Base-by-base conservation (phyloP, 2,329 filamentous ascomycete genomes). In the Coniosporium uncinatum region DNA sequence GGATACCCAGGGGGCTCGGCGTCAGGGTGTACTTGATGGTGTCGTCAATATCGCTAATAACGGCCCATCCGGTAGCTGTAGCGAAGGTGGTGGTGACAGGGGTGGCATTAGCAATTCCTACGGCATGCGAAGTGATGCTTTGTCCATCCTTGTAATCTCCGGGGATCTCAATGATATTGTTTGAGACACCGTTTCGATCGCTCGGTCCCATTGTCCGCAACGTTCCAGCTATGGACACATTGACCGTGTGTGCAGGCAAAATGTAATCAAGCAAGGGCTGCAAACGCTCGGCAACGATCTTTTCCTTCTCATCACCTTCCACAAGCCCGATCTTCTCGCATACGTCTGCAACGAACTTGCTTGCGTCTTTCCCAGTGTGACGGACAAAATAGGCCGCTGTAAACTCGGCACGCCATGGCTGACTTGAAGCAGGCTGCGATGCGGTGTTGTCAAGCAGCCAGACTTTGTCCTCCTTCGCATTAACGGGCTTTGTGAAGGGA, bases 361-460 rank as follows among this genome's bases (percentile, higher is more conserved):
- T 76, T 2, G 89, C 63, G 45, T 80, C 75, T 45, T 76, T 75
- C 32, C 84, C 82, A 4, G 81, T 78, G 51, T 86, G 71, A 53
- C 81, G 80, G 48, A 84, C 78, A 52, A 96, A 95, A 43, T 88
- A 86, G 35, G 85, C 87, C 2, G 85, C 79, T 0, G 95, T 81
- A 46, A 90, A 89, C 57, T 96, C 88, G 20, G 85, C 85, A 54
- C 86, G 74, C 88, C 89, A 96, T 53, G 44, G 64, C 68, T 63
- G 59, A 35, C 48, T 45, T 46, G 58, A 56, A 40, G 56, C 39
- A 19, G 59, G 52, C 45, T 79, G 78, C 58, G 84, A 91, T 4
- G 89, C 90, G 3, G 86, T 91, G 55, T 93, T 95, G 67, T 97
- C 89, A 37, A 96, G 71, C 5, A 96, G 69, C 91, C 91, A 96